Evolutionary conservation across 2,329 filamentous ascomycete genomes (phyloP).

Genomic region (Alternaria viburni): DNA sequence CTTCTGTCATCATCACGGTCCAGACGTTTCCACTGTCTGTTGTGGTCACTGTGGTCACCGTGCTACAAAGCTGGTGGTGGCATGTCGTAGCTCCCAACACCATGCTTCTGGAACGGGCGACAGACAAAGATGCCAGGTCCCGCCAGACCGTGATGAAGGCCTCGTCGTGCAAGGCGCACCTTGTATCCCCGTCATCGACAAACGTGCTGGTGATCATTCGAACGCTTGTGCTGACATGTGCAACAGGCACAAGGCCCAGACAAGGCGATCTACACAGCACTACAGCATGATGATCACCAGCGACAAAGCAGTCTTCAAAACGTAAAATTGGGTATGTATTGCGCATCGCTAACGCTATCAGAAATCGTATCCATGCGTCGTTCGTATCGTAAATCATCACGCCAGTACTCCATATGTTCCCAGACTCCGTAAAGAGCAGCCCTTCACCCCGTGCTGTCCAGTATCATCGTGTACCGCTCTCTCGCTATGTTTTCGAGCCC

Average conservation of each 20-base stretch:
- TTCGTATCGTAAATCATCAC: slow-evolving; percentile 2
- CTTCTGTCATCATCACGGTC: not conserved
- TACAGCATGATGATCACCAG: not conserved
- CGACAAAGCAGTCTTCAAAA: not conserved
- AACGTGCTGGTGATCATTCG: not conserved
- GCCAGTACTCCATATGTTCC: not conserved
- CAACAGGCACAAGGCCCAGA: not conserved
- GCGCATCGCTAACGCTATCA: slow-evolving; percentile 4
- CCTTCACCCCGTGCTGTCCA: not conserved
- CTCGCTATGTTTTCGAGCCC: not conserved
- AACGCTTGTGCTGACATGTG: not conserved
- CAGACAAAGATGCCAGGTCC: slow-evolving; percentile 16
- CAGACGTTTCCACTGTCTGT: not conserved
- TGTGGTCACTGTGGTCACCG: not conserved
- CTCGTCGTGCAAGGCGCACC: slow-evolving; percentile 2
- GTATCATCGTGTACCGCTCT: too few relatives aligned
- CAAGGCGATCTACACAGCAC: not conserved
- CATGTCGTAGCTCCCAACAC: slow-evolving; percentile 13
- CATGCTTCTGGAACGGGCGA: not conserved
- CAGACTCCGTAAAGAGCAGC: not conserved
- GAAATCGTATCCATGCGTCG: not conserved
- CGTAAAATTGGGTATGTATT: not conserved
- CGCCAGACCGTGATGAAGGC: slow-evolving; percentile 1
- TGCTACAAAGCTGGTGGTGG: not conserved
- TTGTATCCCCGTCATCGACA: not conserved